A percentile compares a stretch with the other conserved stretches of the same genome.
These are phyloP conservation scores for Coprinopsis cinerea DNA, from an alignment of 768 basidiomycete genomes.

Conservation along the genomic window DNA sequence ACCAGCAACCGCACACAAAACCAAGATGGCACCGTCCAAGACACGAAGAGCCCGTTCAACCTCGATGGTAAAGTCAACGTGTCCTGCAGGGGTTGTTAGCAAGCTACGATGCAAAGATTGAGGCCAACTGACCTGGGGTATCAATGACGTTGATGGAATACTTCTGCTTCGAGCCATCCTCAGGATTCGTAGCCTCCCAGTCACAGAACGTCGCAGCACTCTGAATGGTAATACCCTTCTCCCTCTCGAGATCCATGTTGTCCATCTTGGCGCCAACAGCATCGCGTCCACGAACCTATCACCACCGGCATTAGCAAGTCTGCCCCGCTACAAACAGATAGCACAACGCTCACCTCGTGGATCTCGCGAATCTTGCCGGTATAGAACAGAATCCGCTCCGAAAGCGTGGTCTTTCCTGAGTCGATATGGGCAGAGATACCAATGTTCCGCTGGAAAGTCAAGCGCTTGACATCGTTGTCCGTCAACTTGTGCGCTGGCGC, in stretches of 20 bases:
- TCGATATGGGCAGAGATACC: constrained; percentile 95
- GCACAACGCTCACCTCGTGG: constrained; percentile 69
- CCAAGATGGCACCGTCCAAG: constrained; percentile 92
- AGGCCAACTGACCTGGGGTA: constrained; percentile 65
- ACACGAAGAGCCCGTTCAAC: constrained; percentile 96
- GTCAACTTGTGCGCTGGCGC: constrained; percentile 41
- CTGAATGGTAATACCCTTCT: constrained; percentile 99
- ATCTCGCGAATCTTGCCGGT: constrained; percentile 94
- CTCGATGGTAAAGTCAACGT: constrained; percentile 99
- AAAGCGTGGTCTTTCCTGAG: constrained; percentile 96
- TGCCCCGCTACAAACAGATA: background rate
- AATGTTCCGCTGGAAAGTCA: constrained; percentile 85
- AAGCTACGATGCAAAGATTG: background rate
- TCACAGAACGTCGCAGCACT: constrained; percentile 98
- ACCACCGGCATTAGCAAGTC: constrained; percentile 11
- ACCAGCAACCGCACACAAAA: constrained; percentile 94
- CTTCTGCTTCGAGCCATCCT: constrained; percentile 60
- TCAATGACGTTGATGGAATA: constrained; percentile 98
- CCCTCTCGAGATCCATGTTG: constrained; percentile 96
- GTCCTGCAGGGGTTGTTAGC: constrained; percentile 47
- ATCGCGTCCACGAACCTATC: constrained; percentile 86
- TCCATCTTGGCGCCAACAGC: constrained; percentile 99
- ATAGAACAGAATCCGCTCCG: constrained; percentile 93
- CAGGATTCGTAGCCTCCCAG: constrained; percentile 72
- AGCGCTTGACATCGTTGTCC: constrained; percentile 57